phyloP scores from a whole-genome alignment of 148 eudicot genomes.

The Rhododendron kiyosumense region DNA sequence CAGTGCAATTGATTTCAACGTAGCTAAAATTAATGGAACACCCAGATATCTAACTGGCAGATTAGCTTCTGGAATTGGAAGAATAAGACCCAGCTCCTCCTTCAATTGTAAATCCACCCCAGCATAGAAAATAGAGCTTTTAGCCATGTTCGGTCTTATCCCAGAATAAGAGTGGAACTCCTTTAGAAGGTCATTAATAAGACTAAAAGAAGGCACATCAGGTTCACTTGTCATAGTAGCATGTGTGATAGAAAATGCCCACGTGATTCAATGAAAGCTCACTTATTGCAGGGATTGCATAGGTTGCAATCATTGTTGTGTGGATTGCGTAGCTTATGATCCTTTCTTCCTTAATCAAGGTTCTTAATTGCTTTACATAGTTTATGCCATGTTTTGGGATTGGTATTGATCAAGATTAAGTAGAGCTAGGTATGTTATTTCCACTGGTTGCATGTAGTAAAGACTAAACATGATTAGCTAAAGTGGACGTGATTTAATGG shows the following conservation, averaged over 20 bases:
- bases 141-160: no score
- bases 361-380: background rate
- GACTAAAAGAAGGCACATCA: no score
- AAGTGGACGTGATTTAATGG: background rate
- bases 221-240: background rate
- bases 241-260: background rate
- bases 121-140: no score
- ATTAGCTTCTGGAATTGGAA: no score
- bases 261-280: background rate
- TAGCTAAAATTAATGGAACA: no score
- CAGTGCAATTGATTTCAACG: no score
- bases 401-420: background rate
- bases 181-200: no score
- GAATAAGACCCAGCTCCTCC: no score
- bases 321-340: background rate
- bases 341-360: background rate
- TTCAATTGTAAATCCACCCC: no score
- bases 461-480: background rate
- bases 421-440: background rate
- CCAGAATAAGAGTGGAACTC: no score
- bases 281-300: background rate
- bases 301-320: background rate
- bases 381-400: background rate
- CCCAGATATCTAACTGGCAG: no score
- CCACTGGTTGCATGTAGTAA: background rate